phyloP scores from a whole-genome alignment of 1,284 basidiomycete species.

The Cutaneotrichosporon mucoides region DNA sequence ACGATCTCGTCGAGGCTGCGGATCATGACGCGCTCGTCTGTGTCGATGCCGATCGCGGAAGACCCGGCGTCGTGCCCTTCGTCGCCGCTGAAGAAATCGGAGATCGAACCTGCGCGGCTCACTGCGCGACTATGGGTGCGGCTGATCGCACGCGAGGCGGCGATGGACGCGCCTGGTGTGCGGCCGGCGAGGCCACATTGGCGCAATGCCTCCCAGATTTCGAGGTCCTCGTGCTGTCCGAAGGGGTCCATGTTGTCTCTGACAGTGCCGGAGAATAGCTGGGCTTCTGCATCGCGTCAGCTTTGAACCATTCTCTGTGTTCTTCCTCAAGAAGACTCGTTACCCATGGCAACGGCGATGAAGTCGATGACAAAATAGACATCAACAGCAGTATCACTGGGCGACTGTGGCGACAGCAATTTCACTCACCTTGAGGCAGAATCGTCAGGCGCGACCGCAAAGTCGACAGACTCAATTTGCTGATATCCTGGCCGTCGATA shows the following conservation, averaged over 20 bases:
- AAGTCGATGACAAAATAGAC: too few relatives aligned
- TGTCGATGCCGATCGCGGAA: neutral
- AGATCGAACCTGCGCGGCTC: constrained; percentile 15
- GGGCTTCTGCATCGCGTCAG: constrained; percentile 49
- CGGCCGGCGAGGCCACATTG: constrained; percentile 51
- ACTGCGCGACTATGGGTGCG: constrained; percentile 13
- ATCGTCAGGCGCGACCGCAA: constrained; percentile 54
- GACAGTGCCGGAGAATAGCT: constrained; percentile 51
- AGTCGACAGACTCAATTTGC: constrained; percentile 50
- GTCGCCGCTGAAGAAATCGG: constrained; percentile 1
- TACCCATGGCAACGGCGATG: too few relatives aligned
- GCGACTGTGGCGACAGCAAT: too few relatives aligned
- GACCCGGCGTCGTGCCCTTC: neutral
- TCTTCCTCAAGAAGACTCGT: too few relatives aligned
- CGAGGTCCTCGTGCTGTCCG: constrained; percentile 50
- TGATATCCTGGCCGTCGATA: constrained; percentile 53
- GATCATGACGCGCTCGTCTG: constrained; percentile 50
- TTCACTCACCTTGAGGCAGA: constrained; percentile 51
- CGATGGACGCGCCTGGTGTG: constrained; percentile 34
- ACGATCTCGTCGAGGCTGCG: constrained; percentile 53
- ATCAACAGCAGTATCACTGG: too few relatives aligned
- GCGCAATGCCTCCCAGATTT: constrained; percentile 54
- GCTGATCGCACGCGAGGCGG: constrained; percentile 28
- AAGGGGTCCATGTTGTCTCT: constrained; percentile 54
- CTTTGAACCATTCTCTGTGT: too few relatives aligned